A percentile compares a stretch with the other conserved stretches of the same genome.
These are phyloP conservation scores for Boletus barrowsii DNA, from an alignment of 768 basidiomycete genomes.

Conservation along the genomic window DNA sequence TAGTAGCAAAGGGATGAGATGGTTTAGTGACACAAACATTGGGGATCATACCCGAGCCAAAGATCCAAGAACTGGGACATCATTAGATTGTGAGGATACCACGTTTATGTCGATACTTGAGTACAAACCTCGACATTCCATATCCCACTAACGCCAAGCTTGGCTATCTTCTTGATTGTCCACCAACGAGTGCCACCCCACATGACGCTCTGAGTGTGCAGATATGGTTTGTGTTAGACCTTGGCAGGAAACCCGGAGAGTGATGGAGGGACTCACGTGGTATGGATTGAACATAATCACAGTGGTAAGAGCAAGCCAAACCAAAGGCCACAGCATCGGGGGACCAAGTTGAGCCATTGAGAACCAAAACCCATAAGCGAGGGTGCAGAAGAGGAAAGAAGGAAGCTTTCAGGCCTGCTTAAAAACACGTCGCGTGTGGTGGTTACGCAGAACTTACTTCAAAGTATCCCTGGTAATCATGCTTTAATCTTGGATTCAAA, in stretches of 20 bases:
- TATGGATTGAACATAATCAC: constrained; percentile 73
- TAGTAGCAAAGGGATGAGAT: constrained; percentile 27
- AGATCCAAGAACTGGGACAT: constrained; percentile 70
- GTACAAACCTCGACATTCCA: constrained; percentile 66
- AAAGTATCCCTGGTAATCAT: constrained; percentile 78
- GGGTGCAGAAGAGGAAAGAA: constrained; percentile 66
- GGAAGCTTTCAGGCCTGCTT: constrained; percentile 56
- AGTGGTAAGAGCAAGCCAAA: constrained; percentile 70
- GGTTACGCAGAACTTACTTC: constrained; percentile 41
- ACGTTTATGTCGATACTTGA: neutral
- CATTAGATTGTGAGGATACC: constrained; percentile 2
- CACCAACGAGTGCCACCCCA: constrained; percentile 58
- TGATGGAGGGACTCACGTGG: constrained; percentile 40
- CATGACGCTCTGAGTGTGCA: constrained; percentile 46
- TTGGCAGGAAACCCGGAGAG: neutral
- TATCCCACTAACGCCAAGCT: constrained; percentile 66
- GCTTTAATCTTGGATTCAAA: constrained; percentile 61
- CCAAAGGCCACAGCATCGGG: constrained; percentile 75
- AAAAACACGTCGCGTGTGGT: neutral
- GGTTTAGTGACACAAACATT: neutral
- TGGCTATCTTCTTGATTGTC: constrained; percentile 63
- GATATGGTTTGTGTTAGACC: neutral
- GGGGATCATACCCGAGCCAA: constrained; percentile 71
- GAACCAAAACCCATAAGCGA: constrained; percentile 82
- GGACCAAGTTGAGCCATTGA: constrained; percentile 69